These are phyloP conservation scores for Termitomyces sp. DNA, from an alignment of 768 basidiomycete species.

Conservation along the genomic window DNA sequence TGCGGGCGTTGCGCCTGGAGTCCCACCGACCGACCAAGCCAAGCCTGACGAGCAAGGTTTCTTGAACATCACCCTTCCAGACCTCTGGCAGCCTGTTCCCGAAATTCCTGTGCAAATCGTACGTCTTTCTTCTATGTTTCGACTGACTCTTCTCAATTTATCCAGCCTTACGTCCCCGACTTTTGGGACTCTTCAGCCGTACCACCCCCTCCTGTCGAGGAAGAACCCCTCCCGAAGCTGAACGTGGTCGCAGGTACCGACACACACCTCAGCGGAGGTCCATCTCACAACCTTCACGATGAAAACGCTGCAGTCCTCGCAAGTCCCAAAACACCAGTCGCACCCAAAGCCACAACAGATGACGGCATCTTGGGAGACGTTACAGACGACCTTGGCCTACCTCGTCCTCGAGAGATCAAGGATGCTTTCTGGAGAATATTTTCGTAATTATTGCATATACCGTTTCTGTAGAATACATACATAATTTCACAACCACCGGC, in stretches of 20 bases:
- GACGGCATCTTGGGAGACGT: slow-evolving; percentile 42
- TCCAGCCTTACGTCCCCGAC: slow-evolving; percentile 45
- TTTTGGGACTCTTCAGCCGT: slow-evolving; percentile 36
- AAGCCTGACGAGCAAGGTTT: slow-evolving; percentile 25
- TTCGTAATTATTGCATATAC: slow-evolving; percentile 12
- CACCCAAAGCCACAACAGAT: slow-evolving; percentile 13
- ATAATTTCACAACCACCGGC: neutral
- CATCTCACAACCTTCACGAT: slow-evolving; percentile 33
- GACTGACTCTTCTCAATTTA: slow-evolving; percentile 7
- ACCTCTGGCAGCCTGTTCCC: slow-evolving; percentile 40
- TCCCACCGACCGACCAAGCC: slow-evolving; percentile 34
- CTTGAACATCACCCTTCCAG: slow-evolving; percentile 54
- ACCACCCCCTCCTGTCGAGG: slow-evolving; percentile 8
- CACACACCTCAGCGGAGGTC: slow-evolving; percentile 33
- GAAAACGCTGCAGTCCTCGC: slow-evolving; percentile 13
- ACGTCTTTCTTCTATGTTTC: slow-evolving; percentile 24
- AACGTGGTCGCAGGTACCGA: slow-evolving; percentile 39
- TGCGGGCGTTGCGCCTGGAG: slow-evolving; percentile 34
- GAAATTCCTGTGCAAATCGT: slow-evolving; percentile 57
- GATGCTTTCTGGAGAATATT: slow-evolving; percentile 28
- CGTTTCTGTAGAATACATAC: neutral
- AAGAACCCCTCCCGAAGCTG: slow-evolving; percentile 36
- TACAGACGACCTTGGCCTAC: slow-evolving; percentile 42
- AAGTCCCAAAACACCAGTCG: slow-evolving; percentile 13
- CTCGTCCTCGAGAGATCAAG: slow-evolving; percentile 29